Evolutionary conservation across 345 rosid species (phyloP), one percentile per base, ranked within the genome.

Genomic region (Balakata baccata): DNA sequence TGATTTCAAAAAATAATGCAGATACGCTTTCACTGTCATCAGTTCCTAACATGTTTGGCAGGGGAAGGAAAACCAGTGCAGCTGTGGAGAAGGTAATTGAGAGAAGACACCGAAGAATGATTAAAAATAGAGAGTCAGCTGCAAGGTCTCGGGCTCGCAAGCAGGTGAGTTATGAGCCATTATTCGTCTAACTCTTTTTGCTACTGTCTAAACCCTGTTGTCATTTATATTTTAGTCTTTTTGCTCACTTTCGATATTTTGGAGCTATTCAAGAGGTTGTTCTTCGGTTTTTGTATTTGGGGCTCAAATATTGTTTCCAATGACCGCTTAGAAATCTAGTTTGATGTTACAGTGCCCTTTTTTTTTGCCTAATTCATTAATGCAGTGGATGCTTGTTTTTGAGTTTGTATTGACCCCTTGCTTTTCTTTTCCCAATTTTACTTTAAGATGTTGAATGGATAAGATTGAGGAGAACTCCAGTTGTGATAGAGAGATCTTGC

Each of bases 71-170:
- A 81, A 60, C 85, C 45, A 75, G 85, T 82, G 84, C 88, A 37
- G 82, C 84, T 25, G 80, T 95, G 77, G 99, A 93, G 85, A 95
- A 91, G 83, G 99, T 90, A 74, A 90, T 84, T 56, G 99, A 95
- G 88, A 91, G 98, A 87, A 93, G 97, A 80, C 98, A 93, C 74
- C 89, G 88, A 73, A 89, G 99, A 80, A 96, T 96, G 98, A 93
- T 96, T 65, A 96, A 96, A 87, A 96, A 96, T 39, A 87, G 99
- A 80, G 98, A 95, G 79, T 93, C 99, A 46, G 99, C 99, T 74
- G 97, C 99, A 49, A 86, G 98, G 78, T 96, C 99, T 23, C 89
- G 99, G 5, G 98, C 99, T 81, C 98, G 98, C 29, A 96, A 96
- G 84, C 99, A 96, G 89, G 99, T 93, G 72, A 87, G 75, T 75